Evolutionary conservation across 78 protist genomes (phyloP).

Genomic region (Trichosphaerium sp.): DNA sequence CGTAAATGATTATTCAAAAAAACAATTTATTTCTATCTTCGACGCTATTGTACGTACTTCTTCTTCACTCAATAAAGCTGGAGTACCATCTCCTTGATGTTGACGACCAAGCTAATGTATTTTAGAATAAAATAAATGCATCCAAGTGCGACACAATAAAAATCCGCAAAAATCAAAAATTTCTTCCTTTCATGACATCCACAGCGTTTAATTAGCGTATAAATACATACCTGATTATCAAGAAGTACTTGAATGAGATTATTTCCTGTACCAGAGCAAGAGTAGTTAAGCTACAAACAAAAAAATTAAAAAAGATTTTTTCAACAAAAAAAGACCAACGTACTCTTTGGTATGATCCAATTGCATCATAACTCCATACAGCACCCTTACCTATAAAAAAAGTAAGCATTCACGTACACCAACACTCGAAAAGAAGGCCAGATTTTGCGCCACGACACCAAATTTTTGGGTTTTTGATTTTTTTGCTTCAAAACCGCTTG

Average conservation of each 20-base stretch:
- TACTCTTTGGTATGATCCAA: conserved; percentile 83
- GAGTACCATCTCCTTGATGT: conserved; percentile 14
- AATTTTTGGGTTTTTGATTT: neutral
- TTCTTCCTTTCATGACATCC: too few species aligned
- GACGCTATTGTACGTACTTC: too few species aligned
- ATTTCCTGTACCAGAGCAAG: conserved; percentile 80
- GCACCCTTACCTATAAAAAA: conserved; percentile 61
- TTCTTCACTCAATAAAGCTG: too few species aligned
- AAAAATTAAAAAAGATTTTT: too few species aligned
- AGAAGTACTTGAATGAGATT: conserved; percentile 84
- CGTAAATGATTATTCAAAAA: too few species aligned
- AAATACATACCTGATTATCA: conserved; percentile 85
- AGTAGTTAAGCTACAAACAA: too few species aligned
- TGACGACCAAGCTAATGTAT: neutral
- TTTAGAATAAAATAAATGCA: neutral
- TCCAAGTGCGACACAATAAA: neutral
- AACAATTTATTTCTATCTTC: too few species aligned
- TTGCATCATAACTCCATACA: conserved; percentile 89
- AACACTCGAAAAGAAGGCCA: too few species aligned
- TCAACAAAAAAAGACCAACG: too few species aligned
- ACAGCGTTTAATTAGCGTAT: too few species aligned
- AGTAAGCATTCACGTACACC: neutral
- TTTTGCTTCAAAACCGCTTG: neutral
- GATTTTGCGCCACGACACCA: conserved; percentile 26
- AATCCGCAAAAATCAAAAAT: too few species aligned